These are phyloP conservation scores for Ormosia emarginata DNA, from an alignment of 306 rosid species.

Conservation along the genomic window DNA sequence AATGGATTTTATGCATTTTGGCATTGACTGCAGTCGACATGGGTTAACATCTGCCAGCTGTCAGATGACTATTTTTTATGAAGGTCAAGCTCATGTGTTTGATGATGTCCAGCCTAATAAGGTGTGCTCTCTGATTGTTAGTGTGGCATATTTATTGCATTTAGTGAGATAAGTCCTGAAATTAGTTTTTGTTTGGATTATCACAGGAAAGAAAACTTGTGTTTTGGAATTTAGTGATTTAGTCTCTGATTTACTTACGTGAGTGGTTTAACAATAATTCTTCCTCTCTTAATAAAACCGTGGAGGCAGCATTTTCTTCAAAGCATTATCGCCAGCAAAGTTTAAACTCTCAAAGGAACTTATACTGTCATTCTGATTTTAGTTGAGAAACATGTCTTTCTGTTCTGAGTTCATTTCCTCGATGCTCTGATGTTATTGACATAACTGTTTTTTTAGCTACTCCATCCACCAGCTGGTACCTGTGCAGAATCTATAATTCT, in stretches of 20 bases:
- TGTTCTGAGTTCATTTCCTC: neutral
- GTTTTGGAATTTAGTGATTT: neutral
- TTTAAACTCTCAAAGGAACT: neutral
- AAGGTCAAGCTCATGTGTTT: slow-evolving; percentile 98
- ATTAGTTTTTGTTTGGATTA: slow-evolving; percentile 12
- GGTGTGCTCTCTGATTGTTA: slow-evolving; percentile 48
- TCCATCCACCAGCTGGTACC: neutral
- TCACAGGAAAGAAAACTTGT: neutral
- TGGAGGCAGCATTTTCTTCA: slow-evolving; percentile 3
- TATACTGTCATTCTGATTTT: neutral
- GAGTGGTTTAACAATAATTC: neutral
- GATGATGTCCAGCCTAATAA: slow-evolving; percentile 94
- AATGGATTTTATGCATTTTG: slow-evolving; percentile 24
- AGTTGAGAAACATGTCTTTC: neutral
- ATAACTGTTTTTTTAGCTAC: neutral
- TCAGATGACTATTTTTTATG: slow-evolving; percentile 98
- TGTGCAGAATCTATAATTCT: slow-evolving; percentile 6
- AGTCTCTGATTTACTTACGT: neutral
- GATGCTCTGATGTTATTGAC: neutral
- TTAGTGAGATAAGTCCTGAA: neutral
- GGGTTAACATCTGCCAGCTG: slow-evolving; percentile 59
- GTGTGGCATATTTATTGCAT: neutral
- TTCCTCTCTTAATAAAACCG: neutral
- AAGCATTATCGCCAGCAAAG: neutral
- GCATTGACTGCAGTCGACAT: slow-evolving; percentile 57